phyloP scores from a whole-genome alignment of 2,329 filamentous ascomycete genomes.

The Penicillium brevicompactum region DNA sequence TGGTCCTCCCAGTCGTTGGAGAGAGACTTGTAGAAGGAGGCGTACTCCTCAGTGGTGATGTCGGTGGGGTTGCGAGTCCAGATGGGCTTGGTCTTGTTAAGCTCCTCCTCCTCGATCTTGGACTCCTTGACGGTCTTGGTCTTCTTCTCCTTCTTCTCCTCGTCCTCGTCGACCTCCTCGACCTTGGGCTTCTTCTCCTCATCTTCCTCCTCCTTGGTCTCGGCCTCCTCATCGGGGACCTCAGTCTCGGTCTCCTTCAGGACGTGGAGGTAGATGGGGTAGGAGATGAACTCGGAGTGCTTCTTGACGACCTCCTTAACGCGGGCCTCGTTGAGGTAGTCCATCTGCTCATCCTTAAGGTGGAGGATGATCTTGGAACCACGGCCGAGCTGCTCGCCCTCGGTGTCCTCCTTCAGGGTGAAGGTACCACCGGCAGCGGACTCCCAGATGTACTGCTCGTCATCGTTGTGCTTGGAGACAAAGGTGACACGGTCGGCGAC shows the following conservation, averaged over 20 bases:
- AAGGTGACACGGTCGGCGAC: conserved; percentile 96
- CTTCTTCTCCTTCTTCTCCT: conserved; percentile 85
- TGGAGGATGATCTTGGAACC: conserved; percentile 98
- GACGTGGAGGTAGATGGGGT: conserved; percentile 99
- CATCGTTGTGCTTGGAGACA: conserved; percentile 98
- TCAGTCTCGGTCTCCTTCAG: conserved; percentile 99
- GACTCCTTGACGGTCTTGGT: conserved; percentile 99
- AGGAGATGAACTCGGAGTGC: conserved; percentile 99
- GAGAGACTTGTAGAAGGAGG: conserved; percentile 99
- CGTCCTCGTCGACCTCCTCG: conserved; percentile 87
- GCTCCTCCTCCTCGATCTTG: conserved; percentile 97
- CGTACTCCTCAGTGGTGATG: conserved; percentile 95
- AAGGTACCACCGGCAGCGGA: conserved; percentile 97
- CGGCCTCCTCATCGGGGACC: conserved; percentile 93
- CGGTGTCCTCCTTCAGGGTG: conserved; percentile 85
- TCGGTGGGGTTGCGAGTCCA: conserved; percentile 98
- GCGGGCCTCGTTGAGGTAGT: conserved; percentile 98
- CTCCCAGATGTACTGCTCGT: conserved; percentile 99
- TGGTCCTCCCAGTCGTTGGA: conserved; percentile 99
- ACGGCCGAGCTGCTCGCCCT: conserved; percentile 86
- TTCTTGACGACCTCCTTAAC: conserved; percentile 99
- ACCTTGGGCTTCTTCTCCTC: conserved; percentile 96
- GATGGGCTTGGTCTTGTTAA: conserved; percentile 99
- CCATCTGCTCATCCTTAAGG: conserved; percentile 98
- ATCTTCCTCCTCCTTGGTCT: conserved; percentile 70